Percentiles rank a stretch among this genome's conserved stretches.
Conservation (phyloP, 2,329 filamentous ascomycete genomes). For the Calycina herbarum region DNA sequence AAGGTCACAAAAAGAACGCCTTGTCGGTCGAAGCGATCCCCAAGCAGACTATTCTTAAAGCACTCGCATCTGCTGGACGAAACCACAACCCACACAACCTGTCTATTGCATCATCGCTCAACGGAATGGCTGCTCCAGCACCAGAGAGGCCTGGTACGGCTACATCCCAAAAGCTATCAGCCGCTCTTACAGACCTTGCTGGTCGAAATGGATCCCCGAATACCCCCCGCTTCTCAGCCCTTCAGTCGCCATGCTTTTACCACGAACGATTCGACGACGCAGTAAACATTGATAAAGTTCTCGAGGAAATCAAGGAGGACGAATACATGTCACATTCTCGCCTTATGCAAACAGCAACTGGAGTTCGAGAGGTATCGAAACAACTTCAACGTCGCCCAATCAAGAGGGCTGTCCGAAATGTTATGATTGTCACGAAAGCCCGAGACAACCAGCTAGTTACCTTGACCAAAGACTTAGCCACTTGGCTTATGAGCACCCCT, state of each 20-base stretch:
- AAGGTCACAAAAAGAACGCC: conserved; percentile 36
- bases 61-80: conserved; percentile 66
- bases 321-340: conserved; percentile 92
- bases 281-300: conserved; percentile 89
- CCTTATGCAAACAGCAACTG: conserved; percentile 91
- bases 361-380: conserved; percentile 92
- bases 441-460: conserved; percentile 91
- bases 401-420: conserved; percentile 84
- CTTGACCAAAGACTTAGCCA: conserved; percentile 81
- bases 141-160: conserved; percentile 33
- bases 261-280: conserved; percentile 96
- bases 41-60: conserved; percentile 80
- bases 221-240: conserved; percentile 57
- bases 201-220: conserved; percentile 34
- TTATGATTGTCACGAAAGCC: conserved; percentile 99
- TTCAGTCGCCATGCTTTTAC: conserved; percentile 96
- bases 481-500: conserved; percentile 85
- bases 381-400: conserved; percentile 91
- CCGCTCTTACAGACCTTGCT: conserved; percentile 54
- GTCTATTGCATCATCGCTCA: conserved; percentile 55
- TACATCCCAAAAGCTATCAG: conserved; percentile 60
- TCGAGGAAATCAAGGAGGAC: conserved; percentile 89
- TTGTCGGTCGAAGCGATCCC: conserved; percentile 51
- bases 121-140: conserved; percentile 51
- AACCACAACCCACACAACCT: conserved; percentile 56